These are phyloP conservation scores for Skeletonema marinoi DNA, from an alignment of 108 stramenopile genomes.

Conservation along the genomic window DNA sequence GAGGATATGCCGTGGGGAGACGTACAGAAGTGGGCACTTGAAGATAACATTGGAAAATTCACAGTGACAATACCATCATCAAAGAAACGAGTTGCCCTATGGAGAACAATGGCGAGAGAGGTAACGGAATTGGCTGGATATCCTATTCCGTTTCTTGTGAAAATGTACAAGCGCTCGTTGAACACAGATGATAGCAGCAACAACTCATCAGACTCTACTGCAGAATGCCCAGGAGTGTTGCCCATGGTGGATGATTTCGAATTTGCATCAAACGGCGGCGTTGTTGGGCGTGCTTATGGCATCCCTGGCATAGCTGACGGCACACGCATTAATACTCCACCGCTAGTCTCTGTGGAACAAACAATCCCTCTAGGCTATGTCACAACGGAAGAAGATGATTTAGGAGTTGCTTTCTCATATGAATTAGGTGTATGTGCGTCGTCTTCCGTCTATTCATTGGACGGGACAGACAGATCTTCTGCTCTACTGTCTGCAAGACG, in stretches of 20 bases:
- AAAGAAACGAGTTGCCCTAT: slow-evolving; percentile 50
- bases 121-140: slow-evolving; percentile 74
- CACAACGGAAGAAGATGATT: slow-evolving; percentile 49
- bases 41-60: slow-evolving; percentile 61
- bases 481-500: slow-evolving; percentile 11
- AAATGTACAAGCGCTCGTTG: slow-evolving; percentile 12
- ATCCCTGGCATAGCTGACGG: slow-evolving; percentile 77
- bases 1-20: slow-evolving; percentile 72
- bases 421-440: slow-evolving; percentile 63
- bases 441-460: slow-evolving; percentile 25
- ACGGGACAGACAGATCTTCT: slow-evolving; percentile 26
- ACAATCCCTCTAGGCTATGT: slow-evolving; percentile 77
- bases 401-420: slow-evolving; percentile 45
- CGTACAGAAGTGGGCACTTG: slow-evolving; percentile 65
- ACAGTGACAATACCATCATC: slow-evolving; percentile 51
- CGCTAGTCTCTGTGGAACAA: slow-evolving; percentile 48
- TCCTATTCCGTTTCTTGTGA: slow-evolving; percentile 62
- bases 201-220: neutral
- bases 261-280: slow-evolving; percentile 67
- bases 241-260: slow-evolving; percentile 80
- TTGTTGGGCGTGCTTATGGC: slow-evolving; percentile 68
- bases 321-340: slow-evolving; percentile 63
- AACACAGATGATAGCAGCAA: slow-evolving; percentile 4
- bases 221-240: slow-evolving; percentile 39
- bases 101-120: slow-evolving; percentile 75